Base-by-base conservation (phyloP, 257 asterid species). In the Solanum bukasovii region DNA sequence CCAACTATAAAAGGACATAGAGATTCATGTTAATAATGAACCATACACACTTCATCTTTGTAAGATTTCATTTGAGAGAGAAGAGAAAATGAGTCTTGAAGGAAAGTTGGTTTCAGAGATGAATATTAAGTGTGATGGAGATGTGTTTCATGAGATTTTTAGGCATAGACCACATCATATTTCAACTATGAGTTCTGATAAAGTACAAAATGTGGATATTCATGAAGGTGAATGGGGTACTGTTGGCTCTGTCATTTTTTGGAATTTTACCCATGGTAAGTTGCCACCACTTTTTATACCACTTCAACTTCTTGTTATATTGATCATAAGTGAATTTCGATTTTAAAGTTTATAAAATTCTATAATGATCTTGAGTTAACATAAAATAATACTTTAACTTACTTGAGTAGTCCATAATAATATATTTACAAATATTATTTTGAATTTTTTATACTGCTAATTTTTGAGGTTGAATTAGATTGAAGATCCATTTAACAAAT, bases 211-310 rank as follows among this genome's bases (percentile, higher is more conserved):
- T 21, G 74, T 65, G 5, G 87, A 84, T 4, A n/a, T 84, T 38
- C 75, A 56, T n/a, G 87, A 84, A 70, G 87, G 87, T 65, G 87
- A 65, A 20, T 84, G 74, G 59, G 87, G 87, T 11, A 38, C 74
- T 0, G 79, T 84, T 38, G 87, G 87, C 5, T 56, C 87, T 42
- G 35, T 84, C 4, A 84, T 84, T 2, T 65, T 65, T 38, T 84
- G 79, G 87, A 84, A 61, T 13, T 84, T 13, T 25, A 65, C 23
- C 3, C 87, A 84, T 37, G 79, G 87, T 84, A 65, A 40, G 87
- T 9, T 8, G 1, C 5, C 83, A 49, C 31, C 20, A 52, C 2
- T 83, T 27, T 9, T 16, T 25, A 5, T 12, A 25, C 6, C 33
- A n/a, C 33, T 21, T 8, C 2, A 61, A 21, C 12, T 61, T 8